Evolutionary conservation across 305 asterid genomes (phyloP), one percentile per base, ranked within the genome.

Genomic region (Caryopteris hybrid): DNA sequence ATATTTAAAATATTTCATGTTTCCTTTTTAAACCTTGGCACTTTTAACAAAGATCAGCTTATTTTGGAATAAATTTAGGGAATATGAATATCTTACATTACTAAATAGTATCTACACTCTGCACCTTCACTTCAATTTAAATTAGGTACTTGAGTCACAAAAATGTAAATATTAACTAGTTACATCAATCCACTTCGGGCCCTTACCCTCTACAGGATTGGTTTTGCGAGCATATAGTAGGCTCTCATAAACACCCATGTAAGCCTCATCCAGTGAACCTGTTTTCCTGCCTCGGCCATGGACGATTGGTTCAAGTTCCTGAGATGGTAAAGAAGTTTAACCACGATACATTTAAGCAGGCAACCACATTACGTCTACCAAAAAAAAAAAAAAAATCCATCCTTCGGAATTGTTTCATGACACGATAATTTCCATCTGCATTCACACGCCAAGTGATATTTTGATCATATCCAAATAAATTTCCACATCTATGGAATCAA

Each of bases 211-310:
- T 16, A 93, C 87, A 52, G 97, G 97, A 72, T 81, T 76, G 18
- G 54, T 91, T 84, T 93, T 93, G 51, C 96, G 96, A 72, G 99
- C 99, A 83, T 93, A 93, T 56, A 93, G 79, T 60, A 90, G 78
- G 48, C 85, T 72, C 74, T 91, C 96, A 73, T 85, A 74, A 67
- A 93, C 97, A 72, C 99, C 97, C 78, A 91, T 81, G 66, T 93
- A 88, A 72, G 84, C 78, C 84, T 91, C 99, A 59, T 93, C 90
- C 76, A 86, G 56, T n/a, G 97, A 88, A 81, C 85, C 95, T 8
- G 67, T 69, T 79, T 84, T 88, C 88, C 97, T 86, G 74, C 99
- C 97, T 69, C 97, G 86, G 58, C 99, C 99, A 64, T 93, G 99
- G 71, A 88, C 92, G 29, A 76, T 57, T 34, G 93, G 96, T 81